Conservation (phyloP, 129 eudicot genomes). For the Pulicaria dysenterica region DNA sequence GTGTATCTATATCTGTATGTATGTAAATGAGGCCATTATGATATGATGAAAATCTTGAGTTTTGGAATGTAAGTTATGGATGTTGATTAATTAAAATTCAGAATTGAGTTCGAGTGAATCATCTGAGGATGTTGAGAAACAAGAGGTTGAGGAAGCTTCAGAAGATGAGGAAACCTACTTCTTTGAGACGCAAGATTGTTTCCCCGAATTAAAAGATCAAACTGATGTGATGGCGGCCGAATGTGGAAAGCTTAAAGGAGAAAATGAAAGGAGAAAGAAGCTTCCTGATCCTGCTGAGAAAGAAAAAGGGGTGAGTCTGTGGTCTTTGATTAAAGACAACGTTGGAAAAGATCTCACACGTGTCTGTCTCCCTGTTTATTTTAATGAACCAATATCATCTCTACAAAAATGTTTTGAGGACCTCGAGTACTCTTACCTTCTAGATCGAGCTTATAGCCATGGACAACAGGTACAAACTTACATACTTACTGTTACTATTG, state of each 20-base stretch:
- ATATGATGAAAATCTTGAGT: too few relatives aligned
- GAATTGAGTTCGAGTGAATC: slow-evolving; percentile 88
- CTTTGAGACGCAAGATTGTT: slow-evolving; percentile 62
- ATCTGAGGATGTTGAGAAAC: slow-evolving; percentile 77
- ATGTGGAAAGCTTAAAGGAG: slow-evolving; percentile 16
- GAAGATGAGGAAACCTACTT: slow-evolving; percentile 73
- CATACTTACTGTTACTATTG: neutral
- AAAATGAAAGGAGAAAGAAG: slow-evolving; percentile 64
- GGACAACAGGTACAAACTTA: slow-evolving; percentile 62
- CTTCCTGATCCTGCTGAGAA: slow-evolving; percentile 88
- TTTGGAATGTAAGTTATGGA: neutral
- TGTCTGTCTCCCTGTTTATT: slow-evolving; percentile 93
- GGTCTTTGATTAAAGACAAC: slow-evolving; percentile 93
- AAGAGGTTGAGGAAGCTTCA: slow-evolving; percentile 69
- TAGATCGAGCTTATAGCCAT: slow-evolving; percentile 80
- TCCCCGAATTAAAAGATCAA: slow-evolving; percentile 38
- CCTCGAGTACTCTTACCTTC: slow-evolving; percentile 83
- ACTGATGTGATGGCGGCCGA: slow-evolving; percentile 27
- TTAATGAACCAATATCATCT: slow-evolving; percentile 90
- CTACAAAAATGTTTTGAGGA: slow-evolving; percentile 91
- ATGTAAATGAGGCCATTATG: neutral
- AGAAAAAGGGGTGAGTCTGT: slow-evolving; percentile 84
- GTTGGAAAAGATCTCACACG: slow-evolving; percentile 85
- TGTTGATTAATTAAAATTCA: slow-evolving; percentile 22
- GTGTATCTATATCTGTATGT: neutral